Conservation (phyloP, 805 yeast genomes). For the Priceomyces castillae region DNA sequence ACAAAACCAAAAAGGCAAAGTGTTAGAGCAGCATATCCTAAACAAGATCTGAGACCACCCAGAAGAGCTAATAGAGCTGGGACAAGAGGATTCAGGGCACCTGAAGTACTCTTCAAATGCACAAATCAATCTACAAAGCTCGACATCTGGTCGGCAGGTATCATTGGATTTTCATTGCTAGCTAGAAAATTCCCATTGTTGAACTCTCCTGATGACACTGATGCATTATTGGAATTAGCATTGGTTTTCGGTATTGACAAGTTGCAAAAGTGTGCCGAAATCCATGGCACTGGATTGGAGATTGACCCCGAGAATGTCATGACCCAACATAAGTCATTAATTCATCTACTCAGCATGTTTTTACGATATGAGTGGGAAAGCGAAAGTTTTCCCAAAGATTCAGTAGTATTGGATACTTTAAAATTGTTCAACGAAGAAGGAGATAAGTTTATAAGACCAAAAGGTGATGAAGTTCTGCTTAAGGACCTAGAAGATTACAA, state of each 20-base stretch:
- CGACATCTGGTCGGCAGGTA: constrained; percentile 93
- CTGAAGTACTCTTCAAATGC: constrained; percentile 87
- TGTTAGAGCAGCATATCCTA: constrained; percentile 62
- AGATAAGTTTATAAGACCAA: constrained; percentile 27
- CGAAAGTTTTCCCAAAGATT: constrained; percentile 65
- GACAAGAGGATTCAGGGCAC: constrained; percentile 92
- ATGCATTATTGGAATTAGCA: constrained; percentile 83
- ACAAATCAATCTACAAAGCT: constrained; percentile 76
- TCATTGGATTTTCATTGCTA: constrained; percentile 74
- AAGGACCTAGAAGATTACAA: constrained; percentile 26
- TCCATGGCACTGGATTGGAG: constrained; percentile 89
- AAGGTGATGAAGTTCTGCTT: constrained; percentile 15
- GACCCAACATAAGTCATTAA: constrained; percentile 30
- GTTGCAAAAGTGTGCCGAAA: constrained; percentile 71
- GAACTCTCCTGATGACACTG: constrained; percentile 90
- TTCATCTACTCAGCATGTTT: constrained; percentile 27
- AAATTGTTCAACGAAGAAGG: constrained; percentile 46
- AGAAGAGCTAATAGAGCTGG: constrained; percentile 97
- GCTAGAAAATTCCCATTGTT: constrained; percentile 87
- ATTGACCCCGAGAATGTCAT: constrained; percentile 23
- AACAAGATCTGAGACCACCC: constrained; percentile 83
- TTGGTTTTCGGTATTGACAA: constrained; percentile 72
- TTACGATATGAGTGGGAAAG: constrained; percentile 45
- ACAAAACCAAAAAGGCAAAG: constrained; percentile 19
- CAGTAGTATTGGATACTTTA: constrained; percentile 67